phyloP scores from a whole-genome alignment of 1,284 basidiomycete genomes.

The Malassezia japonica region DNA sequence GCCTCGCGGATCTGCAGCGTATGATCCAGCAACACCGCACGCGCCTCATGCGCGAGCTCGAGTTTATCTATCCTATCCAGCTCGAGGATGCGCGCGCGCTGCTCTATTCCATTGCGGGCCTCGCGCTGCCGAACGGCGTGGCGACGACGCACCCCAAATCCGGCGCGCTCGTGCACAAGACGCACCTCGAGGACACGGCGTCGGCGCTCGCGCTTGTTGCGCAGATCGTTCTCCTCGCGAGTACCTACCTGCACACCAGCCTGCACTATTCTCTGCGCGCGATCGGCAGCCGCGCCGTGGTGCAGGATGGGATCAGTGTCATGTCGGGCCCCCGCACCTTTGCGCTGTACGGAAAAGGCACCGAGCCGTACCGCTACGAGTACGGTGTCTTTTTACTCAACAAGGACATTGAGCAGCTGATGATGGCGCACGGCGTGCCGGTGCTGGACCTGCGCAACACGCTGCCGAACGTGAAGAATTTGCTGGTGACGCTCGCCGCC shows the following conservation, averaged over 20 bases:
- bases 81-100: slow-evolving; percentile 33
- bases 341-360: slow-evolving; percentile 82
- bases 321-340: slow-evolving; percentile 40
- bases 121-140: slow-evolving; percentile 37
- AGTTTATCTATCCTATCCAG: slow-evolving; percentile 43
- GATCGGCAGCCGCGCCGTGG: slow-evolving; percentile 34
- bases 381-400: slow-evolving; percentile 94
- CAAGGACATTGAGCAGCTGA: slow-evolving; percentile 73
- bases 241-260: slow-evolving; percentile 30
- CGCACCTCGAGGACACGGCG: slow-evolving; percentile 3
- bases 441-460: slow-evolving; percentile 91
- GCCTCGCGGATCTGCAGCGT: neutral
- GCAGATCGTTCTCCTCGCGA: slow-evolving; percentile 36
- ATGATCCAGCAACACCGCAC: slow-evolving; percentile 13
- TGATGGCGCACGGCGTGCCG: slow-evolving; percentile 47
- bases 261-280: slow-evolving; percentile 40
- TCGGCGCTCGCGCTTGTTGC: slow-evolving; percentile 34
- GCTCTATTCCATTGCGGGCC: slow-evolving; percentile 38
- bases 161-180: neutral
- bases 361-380: slow-evolving; percentile 92
- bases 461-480: slow-evolving; percentile 86
- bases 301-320: slow-evolving; percentile 40
- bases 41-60: slow-evolving; percentile 30
- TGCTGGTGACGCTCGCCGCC: slow-evolving; percentile 64
- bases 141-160: neutral